A percentile compares a stretch with the other conserved stretches of the same genome.
phyloP scores from a whole-genome alignment of 139 green algal genomes.

The Mychonastes homosphaera region DNA sequence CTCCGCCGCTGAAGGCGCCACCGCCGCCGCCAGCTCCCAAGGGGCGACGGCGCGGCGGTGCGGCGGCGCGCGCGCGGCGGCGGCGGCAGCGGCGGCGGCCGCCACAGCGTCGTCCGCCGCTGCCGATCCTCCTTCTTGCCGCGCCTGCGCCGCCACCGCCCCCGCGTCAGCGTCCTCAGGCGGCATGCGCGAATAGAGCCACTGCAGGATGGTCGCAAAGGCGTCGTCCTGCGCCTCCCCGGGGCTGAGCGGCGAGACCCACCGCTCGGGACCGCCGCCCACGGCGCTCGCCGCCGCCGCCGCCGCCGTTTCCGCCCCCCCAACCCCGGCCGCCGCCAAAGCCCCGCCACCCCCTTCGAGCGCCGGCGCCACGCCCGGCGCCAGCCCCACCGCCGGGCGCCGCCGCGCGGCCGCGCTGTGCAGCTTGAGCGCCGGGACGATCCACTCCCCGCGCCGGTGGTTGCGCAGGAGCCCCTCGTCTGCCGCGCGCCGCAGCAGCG shows the following conservation, averaged over 20 bases:
- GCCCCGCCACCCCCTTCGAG: background rate
- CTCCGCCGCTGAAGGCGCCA: too few relatives aligned
- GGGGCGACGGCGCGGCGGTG: too few relatives aligned
- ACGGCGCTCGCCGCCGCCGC: background rate
- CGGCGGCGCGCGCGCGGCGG: too few relatives aligned
- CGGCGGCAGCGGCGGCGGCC: too few relatives aligned
- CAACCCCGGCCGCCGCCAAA: background rate
- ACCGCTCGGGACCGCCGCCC: background rate
- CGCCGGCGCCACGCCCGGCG: background rate
- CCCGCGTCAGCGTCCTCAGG: background rate
- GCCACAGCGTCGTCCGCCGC: too few relatives aligned
- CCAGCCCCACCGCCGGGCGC: slow-evolving; percentile 1
- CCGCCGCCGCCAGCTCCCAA: too few relatives aligned
- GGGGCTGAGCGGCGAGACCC: background rate
- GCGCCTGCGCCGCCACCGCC: too few relatives aligned
- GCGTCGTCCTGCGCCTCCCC: slow-evolving; percentile 33
- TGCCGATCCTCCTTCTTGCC: background rate
- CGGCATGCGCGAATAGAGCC: slow-evolving; percentile 15
- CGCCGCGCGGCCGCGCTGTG: slow-evolving; percentile 5
- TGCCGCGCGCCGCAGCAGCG: slow-evolving; percentile 9
- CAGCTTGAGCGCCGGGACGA: background rate
- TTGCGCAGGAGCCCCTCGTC: slow-evolving; percentile 12
- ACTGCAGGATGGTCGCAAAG: slow-evolving; percentile 50
- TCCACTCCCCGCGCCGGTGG: background rate
- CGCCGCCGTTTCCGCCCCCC: background rate